A percentile compares a stretch with the other conserved stretches of the same genome.
phyloP scores from a whole-genome alignment of 257 asterid species.

The Petrea volubilis region DNA sequence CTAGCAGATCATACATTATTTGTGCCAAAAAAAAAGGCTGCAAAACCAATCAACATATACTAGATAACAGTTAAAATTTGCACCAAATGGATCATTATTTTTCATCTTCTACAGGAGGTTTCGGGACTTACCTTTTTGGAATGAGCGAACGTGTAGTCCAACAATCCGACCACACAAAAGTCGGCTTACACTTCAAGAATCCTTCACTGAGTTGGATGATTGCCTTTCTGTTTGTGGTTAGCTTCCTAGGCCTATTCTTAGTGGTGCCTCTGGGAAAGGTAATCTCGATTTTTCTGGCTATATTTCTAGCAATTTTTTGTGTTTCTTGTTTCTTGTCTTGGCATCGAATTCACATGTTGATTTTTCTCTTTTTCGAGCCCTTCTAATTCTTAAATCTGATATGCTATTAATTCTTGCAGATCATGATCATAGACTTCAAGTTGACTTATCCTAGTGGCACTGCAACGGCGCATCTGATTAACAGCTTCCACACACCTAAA shows the following conservation, averaged over 20 bases:
- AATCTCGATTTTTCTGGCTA: too few species aligned
- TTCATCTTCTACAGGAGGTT: constrained; percentile 51
- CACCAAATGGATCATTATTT: neutral
- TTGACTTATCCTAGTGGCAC: constrained; percentile 76
- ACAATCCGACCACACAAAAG: constrained; percentile 41
- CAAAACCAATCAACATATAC: neutral
- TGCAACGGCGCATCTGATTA: constrained; percentile 71
- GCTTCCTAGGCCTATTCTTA: constrained; percentile 66
- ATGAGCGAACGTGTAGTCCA: constrained; percentile 54
- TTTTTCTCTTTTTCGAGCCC: too few species aligned
- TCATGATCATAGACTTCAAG: constrained; percentile 70
- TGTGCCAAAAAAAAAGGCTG: neutral
- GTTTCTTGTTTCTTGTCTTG: too few species aligned
- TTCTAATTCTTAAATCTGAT: neutral
- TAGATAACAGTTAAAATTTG: neutral
- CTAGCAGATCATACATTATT: neutral
- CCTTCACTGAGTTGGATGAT: constrained; percentile 68
- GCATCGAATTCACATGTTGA: too few species aligned
- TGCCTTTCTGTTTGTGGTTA: constrained; percentile 56
- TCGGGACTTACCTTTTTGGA: constrained; percentile 65
- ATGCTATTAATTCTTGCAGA: constrained; percentile 34
- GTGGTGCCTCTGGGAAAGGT: constrained; percentile 77
- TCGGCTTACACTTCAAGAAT: constrained; percentile 35
- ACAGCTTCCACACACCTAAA: constrained; percentile 70
- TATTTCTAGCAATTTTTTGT: too few species aligned